Base-by-base conservation (phyloP, 768 basidiomycete species). In the Mrakia blollopis region DNA sequence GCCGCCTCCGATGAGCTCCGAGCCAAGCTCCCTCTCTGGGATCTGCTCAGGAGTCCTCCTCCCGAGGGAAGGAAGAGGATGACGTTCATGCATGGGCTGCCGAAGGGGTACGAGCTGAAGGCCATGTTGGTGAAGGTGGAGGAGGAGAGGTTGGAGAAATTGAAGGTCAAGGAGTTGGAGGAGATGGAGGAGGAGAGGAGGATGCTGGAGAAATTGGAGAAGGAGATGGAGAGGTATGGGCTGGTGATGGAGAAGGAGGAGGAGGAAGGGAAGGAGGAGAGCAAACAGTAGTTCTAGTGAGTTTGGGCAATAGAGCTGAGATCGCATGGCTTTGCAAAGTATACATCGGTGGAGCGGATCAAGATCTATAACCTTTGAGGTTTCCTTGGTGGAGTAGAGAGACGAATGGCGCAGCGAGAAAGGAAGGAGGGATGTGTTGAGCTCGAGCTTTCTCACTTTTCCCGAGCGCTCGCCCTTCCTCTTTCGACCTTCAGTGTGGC, bases 51-150 rank as follows among this genome's bases (percentile, higher is more conserved):
- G 65, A 28, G n/a, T n/a, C n/a, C n/a, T n/a, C n/a, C 13, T n/a
- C 57, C 57, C 0, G 65, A 68, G 39, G 65, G 37, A 18, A 11
- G 13, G 6, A n/a, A 37, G 37, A 39, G 39, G 13, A 39, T 39
- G 65, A 39, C 8, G 8, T 25, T 39, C 35, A n/a, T 3, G 39
- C n/a, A 13, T 7, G 39, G 65, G 25, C 37, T 68, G 65, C 65
- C 65, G 37, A 39, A 21, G 37, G 65, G 65, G 16, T 68, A 37
- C 35, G 25, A 68, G 65, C 25, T 68, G 39, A 68, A 41, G 65
- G 37, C 35, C 5, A 68, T 35, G 3, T 39, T 68, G 37, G 23
- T 44, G 65, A n/a, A 7, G 35, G 13, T 18, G 65, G 25, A 25
- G 39, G 25, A n/a, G 65, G 37, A 68, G 65, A 68, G 37, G 39